Evolutionary conservation across 2,329 filamentous ascomycete genomes (phyloP).

Genomic region (Mycosphaerella sp.): DNA sequence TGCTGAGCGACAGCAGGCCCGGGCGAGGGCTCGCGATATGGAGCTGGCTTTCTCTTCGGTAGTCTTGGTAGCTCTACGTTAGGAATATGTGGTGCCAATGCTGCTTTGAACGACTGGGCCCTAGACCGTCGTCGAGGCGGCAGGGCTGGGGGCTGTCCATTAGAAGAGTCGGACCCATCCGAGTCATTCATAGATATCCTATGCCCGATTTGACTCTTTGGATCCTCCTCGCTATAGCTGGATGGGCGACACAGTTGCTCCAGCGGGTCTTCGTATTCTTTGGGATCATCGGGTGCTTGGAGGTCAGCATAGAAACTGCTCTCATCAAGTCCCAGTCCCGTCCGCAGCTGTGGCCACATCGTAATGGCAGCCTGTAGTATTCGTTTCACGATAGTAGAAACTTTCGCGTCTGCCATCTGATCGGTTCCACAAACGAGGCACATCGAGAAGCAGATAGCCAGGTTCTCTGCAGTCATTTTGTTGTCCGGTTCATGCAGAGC

Average conservation of each 20-base stretch:
- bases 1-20: slow-evolving; percentile 6
- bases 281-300: slow-evolving; percentile 34
- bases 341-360: slow-evolving; percentile 40
- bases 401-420: slow-evolving; percentile 50
- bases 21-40: slow-evolving; percentile 32
- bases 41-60: slow-evolving; percentile 38
- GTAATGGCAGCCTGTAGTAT: slow-evolving; percentile 46
- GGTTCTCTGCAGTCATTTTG: slow-evolving; percentile 50
- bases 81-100: slow-evolving; percentile 16
- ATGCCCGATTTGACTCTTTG: slow-evolving; percentile 31
- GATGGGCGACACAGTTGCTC: slow-evolving; percentile 25
- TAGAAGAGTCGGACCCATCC: slow-evolving; percentile 24
- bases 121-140: slow-evolving; percentile 33
- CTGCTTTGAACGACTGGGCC: slow-evolving; percentile 18
- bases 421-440: slow-evolving; percentile 48
- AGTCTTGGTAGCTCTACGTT: slow-evolving; percentile 17
- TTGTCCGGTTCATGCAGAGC: slow-evolving; percentile 43
- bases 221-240: slow-evolving; percentile 20
- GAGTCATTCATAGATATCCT: slow-evolving; percentile 42
- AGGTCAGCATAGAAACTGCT: slow-evolving; percentile 38
- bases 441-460: slow-evolving; percentile 51
- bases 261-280: slow-evolving; percentile 46
- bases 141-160: slow-evolving; percentile 31
- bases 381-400: slow-evolving; percentile 46
- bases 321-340: slow-evolving; percentile 37